Evolutionary conservation across 2,329 filamentous ascomycete genomes (phyloP).

Genomic region (Knufia petricola): DNA sequence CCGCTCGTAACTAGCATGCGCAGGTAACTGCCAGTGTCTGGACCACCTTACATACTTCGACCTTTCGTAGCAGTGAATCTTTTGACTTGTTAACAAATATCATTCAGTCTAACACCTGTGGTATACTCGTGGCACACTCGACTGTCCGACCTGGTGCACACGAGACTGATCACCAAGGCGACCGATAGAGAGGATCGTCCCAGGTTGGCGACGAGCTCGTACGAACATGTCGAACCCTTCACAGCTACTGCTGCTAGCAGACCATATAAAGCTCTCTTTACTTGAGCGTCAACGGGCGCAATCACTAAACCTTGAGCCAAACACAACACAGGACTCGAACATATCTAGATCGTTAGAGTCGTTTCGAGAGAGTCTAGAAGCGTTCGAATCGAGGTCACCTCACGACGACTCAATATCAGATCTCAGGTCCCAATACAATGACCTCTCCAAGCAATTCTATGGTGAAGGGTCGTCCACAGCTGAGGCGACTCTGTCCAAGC

Average conservation of each 20-base stretch:
- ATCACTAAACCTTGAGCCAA: constrained; percentile 65
- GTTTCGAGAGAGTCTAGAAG: constrained; percentile 67
- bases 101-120: no score
- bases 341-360: constrained; percentile 83
- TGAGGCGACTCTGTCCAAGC: constrained; percentile 44
- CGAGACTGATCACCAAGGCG: no score
- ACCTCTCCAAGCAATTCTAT: constrained; percentile 72
- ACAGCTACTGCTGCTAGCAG: constrained; percentile 84
- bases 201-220: not conserved
- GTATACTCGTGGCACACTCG: no score
- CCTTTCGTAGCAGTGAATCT: not conserved
- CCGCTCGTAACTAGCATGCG: not conserved
- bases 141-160: no score
- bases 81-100: no score
- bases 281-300: constrained; percentile 83
- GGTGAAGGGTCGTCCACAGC: constrained; percentile 46
- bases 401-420: constrained; percentile 36
- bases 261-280: constrained; percentile 93
- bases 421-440: constrained; percentile 64
- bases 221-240: constrained; percentile 45
- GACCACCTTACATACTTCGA: no score
- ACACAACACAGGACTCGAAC: constrained; percentile 69
- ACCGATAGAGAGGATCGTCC: not conserved
- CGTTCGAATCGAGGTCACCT: constrained; percentile 44
- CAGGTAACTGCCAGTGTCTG: no score